Conservation (phyloP, 2,329 filamentous ascomycete species). For the Chrysosporium queenslandicum region DNA sequence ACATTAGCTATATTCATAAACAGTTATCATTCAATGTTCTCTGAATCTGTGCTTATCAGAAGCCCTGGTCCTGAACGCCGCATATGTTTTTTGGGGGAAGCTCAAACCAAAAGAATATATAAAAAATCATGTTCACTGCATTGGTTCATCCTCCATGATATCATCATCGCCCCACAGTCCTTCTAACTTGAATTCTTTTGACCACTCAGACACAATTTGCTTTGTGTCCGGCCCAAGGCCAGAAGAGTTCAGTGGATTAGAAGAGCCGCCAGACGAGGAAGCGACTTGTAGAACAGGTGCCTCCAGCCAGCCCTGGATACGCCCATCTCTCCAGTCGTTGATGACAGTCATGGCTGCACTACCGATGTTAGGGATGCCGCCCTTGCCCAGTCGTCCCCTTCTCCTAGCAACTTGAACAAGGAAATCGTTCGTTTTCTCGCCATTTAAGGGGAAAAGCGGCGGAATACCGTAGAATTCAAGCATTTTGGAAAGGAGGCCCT, state of each 20-base stretch:
- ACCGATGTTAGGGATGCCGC: conserved; percentile 79
- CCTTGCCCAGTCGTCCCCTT: conserved; percentile 75
- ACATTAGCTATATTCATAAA: neutral
- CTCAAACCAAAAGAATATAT: neutral
- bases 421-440: conserved; percentile 80
- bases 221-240: conserved; percentile 53
- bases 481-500: conserved; percentile 67
- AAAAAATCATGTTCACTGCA: neutral
- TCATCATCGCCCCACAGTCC: conserved; percentile 70
- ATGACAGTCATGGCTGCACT: conserved; percentile 87
- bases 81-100: neutral
- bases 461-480: conserved; percentile 76
- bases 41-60: neutral
- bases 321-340: conserved; percentile 91
- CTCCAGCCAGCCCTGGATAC: conserved; percentile 86
- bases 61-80: neutral
- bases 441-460: conserved; percentile 58
- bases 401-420: conserved; percentile 90
- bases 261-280: conserved; percentile 19
- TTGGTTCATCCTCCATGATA: neutral
- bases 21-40: neutral
- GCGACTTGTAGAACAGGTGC: conserved; percentile 56
- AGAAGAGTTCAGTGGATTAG: neutral
- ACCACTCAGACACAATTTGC: conserved; percentile 84
- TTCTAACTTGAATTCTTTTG: conserved; percentile 88